Base-by-base conservation (phyloP, 352 stramenopile genomes). In the Globisporangium nagaii region DNA sequence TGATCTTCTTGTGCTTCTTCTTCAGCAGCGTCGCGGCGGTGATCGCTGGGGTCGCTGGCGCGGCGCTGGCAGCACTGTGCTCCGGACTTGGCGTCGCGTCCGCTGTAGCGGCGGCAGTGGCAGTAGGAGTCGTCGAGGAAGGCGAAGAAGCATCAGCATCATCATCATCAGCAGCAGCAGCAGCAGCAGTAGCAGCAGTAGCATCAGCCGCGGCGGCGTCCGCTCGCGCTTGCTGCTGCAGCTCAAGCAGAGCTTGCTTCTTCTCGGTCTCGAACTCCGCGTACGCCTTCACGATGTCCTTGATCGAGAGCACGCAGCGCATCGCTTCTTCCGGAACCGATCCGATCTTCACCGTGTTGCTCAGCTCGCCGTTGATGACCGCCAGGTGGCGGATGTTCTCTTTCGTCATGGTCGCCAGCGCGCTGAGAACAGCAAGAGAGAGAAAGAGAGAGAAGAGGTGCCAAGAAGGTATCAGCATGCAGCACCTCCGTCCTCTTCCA, bases 261-360 rank as follows among this genome's bases (percentile, higher is more conserved):
- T 87, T 88, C 30, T 81, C 61, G 4, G 71, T 64, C 39, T 91
- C 76, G 54, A 83, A 89, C 32, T 82, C 64, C 5, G 78, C 66
- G 50, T 84, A 91, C 6, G 80, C 80, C 67, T 85, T 84, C 32
- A 91, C 66, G 46, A 91, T 91, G 32, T 91, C 83, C 62, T 86
- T 93, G 62, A 93, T 90, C 19, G 83, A 93, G 15, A 93, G 63
- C 39, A 93, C 83, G 43, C 80, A 90, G 8, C 83, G 78, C 83
- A 93, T 93, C 36, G 84, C 79, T 45, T 93, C 83, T 48, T 88
- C 78, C 3, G 82, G 83, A 13, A 93, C 83, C 0, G 71, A 86
- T 15, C 79, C 79, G 53, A 82, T 79, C 68, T 86, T 89, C 10
- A 85, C 75, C 3, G 76, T 73, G 37, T 79, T 83, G 48, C 66